Conservation (phyloP, 176 grass and related monocot species). For the Alopecurus myosuroides region DNA sequence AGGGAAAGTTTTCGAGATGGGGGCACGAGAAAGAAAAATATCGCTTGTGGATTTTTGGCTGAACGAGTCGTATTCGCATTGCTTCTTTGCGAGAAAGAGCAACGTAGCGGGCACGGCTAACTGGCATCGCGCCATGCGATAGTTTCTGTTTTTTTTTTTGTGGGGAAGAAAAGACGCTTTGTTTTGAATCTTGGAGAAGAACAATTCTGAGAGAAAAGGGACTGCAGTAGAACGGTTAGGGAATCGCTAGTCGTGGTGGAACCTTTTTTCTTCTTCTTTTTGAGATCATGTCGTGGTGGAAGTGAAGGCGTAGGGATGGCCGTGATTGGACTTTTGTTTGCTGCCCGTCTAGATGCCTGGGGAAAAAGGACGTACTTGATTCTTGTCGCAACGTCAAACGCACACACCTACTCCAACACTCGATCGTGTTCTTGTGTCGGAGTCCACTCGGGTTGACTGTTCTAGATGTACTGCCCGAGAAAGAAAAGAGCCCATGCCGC, state of each 20-base stretch:
- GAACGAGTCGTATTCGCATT: background rate
- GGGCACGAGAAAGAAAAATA: background rate
- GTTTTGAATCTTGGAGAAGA: too few species aligned
- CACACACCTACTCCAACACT: background rate
- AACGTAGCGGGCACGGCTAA: background rate
- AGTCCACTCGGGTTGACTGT: background rate
- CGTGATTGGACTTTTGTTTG: background rate
- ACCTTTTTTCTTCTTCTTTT: too few species aligned
- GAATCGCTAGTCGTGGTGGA: too few species aligned
- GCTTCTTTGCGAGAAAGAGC: background rate
- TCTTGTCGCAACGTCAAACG: background rate
- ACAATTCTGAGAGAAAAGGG: too few species aligned
- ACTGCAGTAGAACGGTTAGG: too few species aligned
- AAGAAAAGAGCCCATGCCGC: background rate
- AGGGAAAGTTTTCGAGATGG: constrained; percentile 8
- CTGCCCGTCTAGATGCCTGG: constrained; percentile 1
- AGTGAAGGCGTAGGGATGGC: background rate
- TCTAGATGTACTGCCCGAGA: background rate
- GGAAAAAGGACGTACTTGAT: background rate
- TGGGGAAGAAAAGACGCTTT: too few species aligned
- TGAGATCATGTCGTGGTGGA: too few species aligned
- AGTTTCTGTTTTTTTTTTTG: too few species aligned
- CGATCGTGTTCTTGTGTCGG: too few species aligned
- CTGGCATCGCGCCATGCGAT: background rate
- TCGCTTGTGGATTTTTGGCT: constrained; percentile 28